Conservation (phyloP, 352 stramenopile genomes). For the Nothophytophthora sp. region DNA sequence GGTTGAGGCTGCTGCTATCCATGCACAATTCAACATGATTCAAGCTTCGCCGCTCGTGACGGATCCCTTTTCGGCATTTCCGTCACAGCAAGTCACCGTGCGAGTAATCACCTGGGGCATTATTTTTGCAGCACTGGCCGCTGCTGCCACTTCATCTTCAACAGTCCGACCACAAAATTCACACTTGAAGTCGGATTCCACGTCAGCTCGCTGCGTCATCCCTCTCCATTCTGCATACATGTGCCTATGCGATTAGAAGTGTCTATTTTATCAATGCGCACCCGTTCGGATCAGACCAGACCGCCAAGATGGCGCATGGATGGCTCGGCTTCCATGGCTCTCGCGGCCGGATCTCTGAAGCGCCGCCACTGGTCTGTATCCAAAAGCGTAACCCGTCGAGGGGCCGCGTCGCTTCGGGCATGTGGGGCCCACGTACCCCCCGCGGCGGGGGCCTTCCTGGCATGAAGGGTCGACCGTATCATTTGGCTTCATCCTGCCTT, state of each 20-base stretch:
- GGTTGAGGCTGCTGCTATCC: no score
- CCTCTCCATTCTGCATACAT: no score
- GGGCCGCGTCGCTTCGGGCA: slow-evolving; percentile 25
- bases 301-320: background rate
- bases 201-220: no score
- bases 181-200: no score
- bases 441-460: no score
- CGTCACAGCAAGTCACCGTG: background rate
- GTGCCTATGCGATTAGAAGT: slow-evolving; percentile 11
- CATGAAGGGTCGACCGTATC: no score
- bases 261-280: background rate
- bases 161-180: slow-evolving; percentile 5
- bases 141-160: background rate
- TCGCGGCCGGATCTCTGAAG: background rate
- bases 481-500: no score
- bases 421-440: no score
- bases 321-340: no score
- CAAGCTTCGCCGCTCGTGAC: no score
- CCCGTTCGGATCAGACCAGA: slow-evolving; percentile 3
- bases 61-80: no score
- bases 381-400: slow-evolving; percentile 2
- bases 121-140: background rate
- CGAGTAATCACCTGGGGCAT: background rate
- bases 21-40: no score
- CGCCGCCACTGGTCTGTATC: background rate